Percentiles rank a stretch among this genome's conserved stretches.
Evolutionary conservation across 345 rosid genomes (phyloP).

Genomic region (Sonneratia alba): DNA sequence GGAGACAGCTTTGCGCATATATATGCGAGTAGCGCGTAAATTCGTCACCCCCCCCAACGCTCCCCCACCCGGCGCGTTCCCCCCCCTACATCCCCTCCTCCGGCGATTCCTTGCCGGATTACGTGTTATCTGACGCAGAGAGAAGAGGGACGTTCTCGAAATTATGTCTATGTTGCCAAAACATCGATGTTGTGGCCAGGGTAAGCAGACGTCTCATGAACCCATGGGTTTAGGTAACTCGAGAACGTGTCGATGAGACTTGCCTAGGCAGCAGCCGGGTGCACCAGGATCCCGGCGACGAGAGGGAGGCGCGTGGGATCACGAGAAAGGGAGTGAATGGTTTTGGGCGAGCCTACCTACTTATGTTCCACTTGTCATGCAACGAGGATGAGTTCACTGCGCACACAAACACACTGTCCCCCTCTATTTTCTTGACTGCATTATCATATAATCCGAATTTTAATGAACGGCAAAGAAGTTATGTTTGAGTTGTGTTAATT

Average conservation of each 20-base stretch:
- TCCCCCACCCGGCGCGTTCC: background rate
- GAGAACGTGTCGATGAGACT: background rate
- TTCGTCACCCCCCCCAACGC: background rate
- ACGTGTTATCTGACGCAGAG: no score
- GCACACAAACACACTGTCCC: conserved; percentile 13
- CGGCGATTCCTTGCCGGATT: background rate
- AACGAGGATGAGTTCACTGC: conserved; percentile 35
- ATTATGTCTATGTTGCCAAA: no score
- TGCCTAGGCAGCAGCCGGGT: no score
- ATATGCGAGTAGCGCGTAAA: conserved; percentile 5
- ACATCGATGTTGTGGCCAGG: no score
- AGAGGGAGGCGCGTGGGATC: conserved; percentile 11
- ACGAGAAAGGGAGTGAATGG: conserved; percentile 19
- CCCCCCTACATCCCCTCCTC: background rate
- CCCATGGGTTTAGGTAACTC: background rate
- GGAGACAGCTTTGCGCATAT: conserved; percentile 9
- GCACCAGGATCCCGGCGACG: background rate
- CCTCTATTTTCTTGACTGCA: background rate
- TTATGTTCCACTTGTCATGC: conserved; percentile 69
- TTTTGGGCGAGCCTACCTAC: conserved; percentile 47
- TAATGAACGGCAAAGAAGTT: no score
- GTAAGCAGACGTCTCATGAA: no score
- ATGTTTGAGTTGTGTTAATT: no score
- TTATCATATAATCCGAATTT: no score
- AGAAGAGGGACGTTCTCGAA: no score